Conservation (phyloP, 2,329 filamentous ascomycete species). For the Setomelanomma holmii region DNA sequence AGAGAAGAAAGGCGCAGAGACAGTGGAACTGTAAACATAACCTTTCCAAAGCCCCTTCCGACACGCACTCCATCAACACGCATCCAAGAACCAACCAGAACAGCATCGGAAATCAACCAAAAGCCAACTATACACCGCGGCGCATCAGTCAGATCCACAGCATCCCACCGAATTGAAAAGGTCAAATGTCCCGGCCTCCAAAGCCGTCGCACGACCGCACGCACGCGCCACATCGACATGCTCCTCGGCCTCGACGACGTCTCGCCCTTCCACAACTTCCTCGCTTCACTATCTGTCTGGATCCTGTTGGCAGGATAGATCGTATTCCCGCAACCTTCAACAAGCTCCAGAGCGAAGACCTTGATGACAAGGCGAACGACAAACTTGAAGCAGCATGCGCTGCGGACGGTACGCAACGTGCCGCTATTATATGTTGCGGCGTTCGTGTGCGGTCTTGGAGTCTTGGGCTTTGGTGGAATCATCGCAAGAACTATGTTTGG, state of each 20-base stretch:
- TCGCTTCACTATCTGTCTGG: conserved; percentile 57
- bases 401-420: conserved; percentile 47
- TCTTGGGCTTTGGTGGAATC: conserved; percentile 53
- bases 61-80: conserved; percentile 27
- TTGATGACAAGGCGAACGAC: conserved; percentile 32
- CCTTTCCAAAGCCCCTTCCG: conserved; percentile 11
- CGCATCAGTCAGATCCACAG: background rate
- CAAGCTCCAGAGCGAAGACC: conserved; percentile 45
- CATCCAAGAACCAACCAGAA: conserved; percentile 17
- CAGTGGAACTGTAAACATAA: background rate
- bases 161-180: background rate
- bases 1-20: conserved; percentile 10
- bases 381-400: conserved; percentile 28
- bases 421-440: conserved; percentile 55
- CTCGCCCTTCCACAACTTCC: conserved; percentile 56
- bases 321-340: conserved; percentile 62
- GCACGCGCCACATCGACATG: conserved; percentile 50
- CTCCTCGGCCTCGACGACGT: conserved; percentile 57
- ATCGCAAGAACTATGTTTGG: conserved; percentile 62
- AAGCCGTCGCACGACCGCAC: conserved; percentile 34
- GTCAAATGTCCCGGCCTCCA: conserved; percentile 24
- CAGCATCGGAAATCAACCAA: conserved; percentile 5
- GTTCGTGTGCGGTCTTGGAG: conserved; percentile 54
- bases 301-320: conserved; percentile 62
- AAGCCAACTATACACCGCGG: background rate